Base-by-base conservation (phyloP, 805 yeast species). In the Spathaspora sp. region DNA sequence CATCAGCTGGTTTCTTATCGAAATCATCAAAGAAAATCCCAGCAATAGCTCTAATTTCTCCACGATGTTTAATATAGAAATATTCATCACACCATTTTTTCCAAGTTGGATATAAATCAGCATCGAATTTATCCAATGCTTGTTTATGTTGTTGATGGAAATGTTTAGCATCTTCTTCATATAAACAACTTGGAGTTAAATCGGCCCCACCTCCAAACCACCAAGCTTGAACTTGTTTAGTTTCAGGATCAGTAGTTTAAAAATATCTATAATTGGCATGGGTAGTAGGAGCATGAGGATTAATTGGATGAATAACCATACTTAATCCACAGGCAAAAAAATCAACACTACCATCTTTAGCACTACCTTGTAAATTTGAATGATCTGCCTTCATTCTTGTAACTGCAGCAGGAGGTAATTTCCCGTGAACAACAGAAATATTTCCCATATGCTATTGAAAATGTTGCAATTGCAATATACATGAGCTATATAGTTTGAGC, bases 131-230 rank as follows among this genome's bases (percentile, higher is more conserved):
- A 67, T 94, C 98, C 65, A 96, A 79, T 2, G 96, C 97, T 16
- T 81, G 78, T 72, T 93, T 93, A 65, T 92, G 92, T 39, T 68
- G 60, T 54, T 75, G 69, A 67, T 94, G 99, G 81, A 94, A 94
- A 57, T 80, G 75, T 44, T 69, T 72, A 14, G 96, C 96, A 68
- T 94, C 99, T 59, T 91, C 97, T 56, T 86, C 92, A 64, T 90
- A 89, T 58, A 92, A 71, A 69, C 92, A 92, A 47, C 86, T 76
- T 16, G 99, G 99, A 3, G 98, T 94, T 70, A 94, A 79, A 72
- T 94, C 99, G 28, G 96, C 87, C 56, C 99, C 99, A 55, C 99
- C 99, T 51, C 99, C 99, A 72, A 94, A 94, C 99, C 99, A 94
- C 97, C 98, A 94, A 20, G 96, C 83, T 68, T 85, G 91, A 48